Base-by-base conservation (phyloP, 176 grass and related monocot species). In the Calamus simplicifolius region DNA sequence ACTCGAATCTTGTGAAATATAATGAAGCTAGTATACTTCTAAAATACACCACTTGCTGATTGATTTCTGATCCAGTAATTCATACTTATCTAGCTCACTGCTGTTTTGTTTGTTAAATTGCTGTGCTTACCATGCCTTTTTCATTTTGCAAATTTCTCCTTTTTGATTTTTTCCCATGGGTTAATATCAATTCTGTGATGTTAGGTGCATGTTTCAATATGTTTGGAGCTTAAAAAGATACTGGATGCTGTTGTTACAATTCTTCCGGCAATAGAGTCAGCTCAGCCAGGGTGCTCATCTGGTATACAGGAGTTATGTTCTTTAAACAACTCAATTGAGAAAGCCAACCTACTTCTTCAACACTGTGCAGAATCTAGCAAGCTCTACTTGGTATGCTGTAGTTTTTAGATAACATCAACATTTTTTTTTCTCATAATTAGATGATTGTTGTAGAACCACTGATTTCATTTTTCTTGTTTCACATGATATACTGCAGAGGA, bases 281-380 rank as follows among this genome's bases (percentile, higher is more conserved):
- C 87, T 55, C 81, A 73, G 51, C 93, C 93, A 51, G 93, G 93
- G 75, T 68, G 62, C 63, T 88, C 56, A 75, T 71, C 73, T 21
- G 93, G 93, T 48, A 98, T 98, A 69, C 84, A 88, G 54, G 87
- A 88, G 62, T 63, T 98, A 51, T 98, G 93, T 69, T 88, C 72
- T 57, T 64, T 98, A 62, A 92, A 88, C 76, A 85, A 83, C 70
- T 49, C 75, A 48, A 59, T 92, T 62, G 93, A 98, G 35, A 98
- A 85, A 85, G 87, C 87, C 19, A 83, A 72, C 55, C 73, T 74
- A 38, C 75, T 98, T 74, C 82, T 67, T 67, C 70, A 76, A 67
- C 67, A 98, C 48, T 92, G 93, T 63, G 21, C 58, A 12, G 93
- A 92, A 61, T 82, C 69, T 64, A 98, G 93, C 72, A 92, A 83